Base-by-base conservation (phyloP, 331 rosid genomes). In the Cucumis variabilis region DNA sequence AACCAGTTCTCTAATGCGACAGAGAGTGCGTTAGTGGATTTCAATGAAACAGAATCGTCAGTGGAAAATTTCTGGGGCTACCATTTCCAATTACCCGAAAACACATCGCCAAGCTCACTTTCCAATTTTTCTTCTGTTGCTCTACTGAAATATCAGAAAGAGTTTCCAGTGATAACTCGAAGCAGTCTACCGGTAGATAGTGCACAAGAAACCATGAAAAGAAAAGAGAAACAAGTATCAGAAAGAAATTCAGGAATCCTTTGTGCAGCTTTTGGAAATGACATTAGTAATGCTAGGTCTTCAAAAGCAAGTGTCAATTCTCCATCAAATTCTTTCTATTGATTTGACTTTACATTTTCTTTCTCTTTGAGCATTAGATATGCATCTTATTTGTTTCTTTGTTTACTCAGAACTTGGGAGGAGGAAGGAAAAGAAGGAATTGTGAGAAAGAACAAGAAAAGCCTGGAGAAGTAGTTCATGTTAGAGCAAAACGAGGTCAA, bases 401-500 rank as follows among this genome's bases (percentile, higher is more conserved):
- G 86, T 70, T 70, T 46, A 21, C 51, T 71, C 89, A 87, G 89
- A 72, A 67, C 74, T 25, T 83, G 48, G 25, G 13, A 75, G 72
- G 84, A 81, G 83, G 89, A 27, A 87, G 80, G 89, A 87, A 87
- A 82, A 82, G 81, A 53, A 60, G 83, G 68, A 71, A 63, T 55
- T 13, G 51, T 41, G 76, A 87, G 75, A 82, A 71, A 60, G 87
- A 58, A 82, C 66, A 46, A 13, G 74, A 87, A 50, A 82, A 82
- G 60, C 87, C 23, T 71, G 87, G 41, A 28, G 86, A 70, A 55
- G 72, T 87, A 72, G 78, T 88, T 67, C 90, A 88, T 78, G 88
- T 88, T 15, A 83, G 90, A 88, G 90, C 90, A 46, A 88, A 78
- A 85, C 69, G 90, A 66, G 90, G 88, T 30, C 88, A 88, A 88